These are phyloP conservation scores for Debaryomyces udenii DNA, from an alignment of 1,139 yeast genomes.

Conservation along the genomic window DNA sequence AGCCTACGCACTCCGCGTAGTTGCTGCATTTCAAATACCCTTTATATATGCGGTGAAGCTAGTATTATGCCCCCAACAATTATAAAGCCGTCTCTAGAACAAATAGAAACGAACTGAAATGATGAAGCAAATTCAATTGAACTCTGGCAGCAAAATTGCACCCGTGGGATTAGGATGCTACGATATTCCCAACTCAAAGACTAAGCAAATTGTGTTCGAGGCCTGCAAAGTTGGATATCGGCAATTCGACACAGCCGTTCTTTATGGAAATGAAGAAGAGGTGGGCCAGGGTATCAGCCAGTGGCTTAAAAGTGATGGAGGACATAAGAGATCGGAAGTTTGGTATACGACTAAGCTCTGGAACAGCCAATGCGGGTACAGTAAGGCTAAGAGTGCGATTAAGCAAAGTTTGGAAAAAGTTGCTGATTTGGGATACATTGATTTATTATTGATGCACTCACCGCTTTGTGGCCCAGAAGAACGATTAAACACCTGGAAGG, in stretches of 20 bases:
- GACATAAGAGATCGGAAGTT: conserved; percentile 57
- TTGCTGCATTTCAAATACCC: too few species aligned
- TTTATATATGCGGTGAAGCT: too few species aligned
- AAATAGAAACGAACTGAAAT: too few species aligned
- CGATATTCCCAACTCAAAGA: conserved; percentile 27
- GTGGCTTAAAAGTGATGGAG: conserved; percentile 56
- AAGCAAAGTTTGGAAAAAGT: conserved; percentile 30
- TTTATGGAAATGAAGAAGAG: conserved; percentile 59
- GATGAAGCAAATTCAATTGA: conserved; percentile 18
- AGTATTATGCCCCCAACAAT: too few species aligned
- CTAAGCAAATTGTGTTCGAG: conserved; percentile 42
- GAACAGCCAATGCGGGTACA: conserved; percentile 37
- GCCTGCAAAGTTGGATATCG: conserved; percentile 55
- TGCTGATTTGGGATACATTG: conserved; percentile 49
- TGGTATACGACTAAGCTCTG: conserved; percentile 59
- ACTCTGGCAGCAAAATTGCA: conserved; percentile 35
- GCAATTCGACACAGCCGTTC: conserved; percentile 63
- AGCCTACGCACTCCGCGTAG: too few species aligned
- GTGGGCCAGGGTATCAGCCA: conserved; percentile 55
- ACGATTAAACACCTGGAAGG: conserved; percentile 60
- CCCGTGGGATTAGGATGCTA: conserved; percentile 44
- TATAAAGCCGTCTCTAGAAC: too few species aligned
- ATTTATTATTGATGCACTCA: conserved; percentile 59
- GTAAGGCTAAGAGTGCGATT: conserved; percentile 29
- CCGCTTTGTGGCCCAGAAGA: conserved; percentile 56